Conservation (phyloP, 2,329 filamentous ascomycete species). For the Fusarium austroafricanum region DNA sequence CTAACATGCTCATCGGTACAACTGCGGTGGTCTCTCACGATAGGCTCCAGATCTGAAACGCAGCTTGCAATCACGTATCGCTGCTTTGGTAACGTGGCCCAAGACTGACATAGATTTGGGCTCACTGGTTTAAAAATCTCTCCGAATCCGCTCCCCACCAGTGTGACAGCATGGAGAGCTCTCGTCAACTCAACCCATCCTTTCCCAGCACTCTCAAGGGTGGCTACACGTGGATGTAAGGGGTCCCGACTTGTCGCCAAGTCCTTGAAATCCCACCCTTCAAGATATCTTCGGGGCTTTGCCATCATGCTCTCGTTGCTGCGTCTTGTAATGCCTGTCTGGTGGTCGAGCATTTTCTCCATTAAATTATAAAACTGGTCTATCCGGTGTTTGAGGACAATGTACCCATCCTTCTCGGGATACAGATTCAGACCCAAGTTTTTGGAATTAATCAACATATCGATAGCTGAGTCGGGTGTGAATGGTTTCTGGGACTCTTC, state of each 20-base stretch:
- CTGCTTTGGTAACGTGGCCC: accelerated
- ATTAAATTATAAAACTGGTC: neutral
- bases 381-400: neutral
- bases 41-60: neutral
- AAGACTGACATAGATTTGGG: accelerated
- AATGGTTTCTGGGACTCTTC: too few species aligned
- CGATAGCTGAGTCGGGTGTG: neutral
- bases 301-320: accelerated
- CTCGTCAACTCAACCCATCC: neutral
- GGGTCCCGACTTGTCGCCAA: neutral
- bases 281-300: neutral
- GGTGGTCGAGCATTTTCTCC: neutral
- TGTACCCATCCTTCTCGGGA: neutral
- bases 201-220: accelerated
- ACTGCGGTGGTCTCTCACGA: neutral
- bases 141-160: accelerated
- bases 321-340: accelerated
- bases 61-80: neutral
- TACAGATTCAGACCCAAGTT: neutral
- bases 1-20: accelerated
- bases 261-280: neutral
- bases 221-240: accelerated
- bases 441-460: too few species aligned
- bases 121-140: accelerated
- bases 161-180: accelerated